phyloP scores from a whole-genome alignment of 768 basidiomycete species.

The Leucosporidium yakuticum region DNA sequence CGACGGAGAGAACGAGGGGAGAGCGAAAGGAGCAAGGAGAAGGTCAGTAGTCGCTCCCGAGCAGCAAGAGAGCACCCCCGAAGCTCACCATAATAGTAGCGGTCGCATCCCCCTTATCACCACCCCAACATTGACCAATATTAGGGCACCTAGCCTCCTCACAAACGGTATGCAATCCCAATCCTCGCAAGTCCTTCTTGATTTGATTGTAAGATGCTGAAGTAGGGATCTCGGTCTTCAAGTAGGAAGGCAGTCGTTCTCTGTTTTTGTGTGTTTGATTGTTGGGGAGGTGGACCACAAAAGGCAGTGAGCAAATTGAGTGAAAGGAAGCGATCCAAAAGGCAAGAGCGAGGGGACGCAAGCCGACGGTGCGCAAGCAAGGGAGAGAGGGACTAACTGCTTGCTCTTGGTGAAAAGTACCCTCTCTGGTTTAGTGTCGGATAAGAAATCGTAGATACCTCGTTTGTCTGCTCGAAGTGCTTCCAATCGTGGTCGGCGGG shows the following conservation, averaged over 20 bases:
- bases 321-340: too few relatives aligned
- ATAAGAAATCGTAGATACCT: conserved; percentile 27
- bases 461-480: conserved; percentile 12
- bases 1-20: neutral
- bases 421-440: neutral
- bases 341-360: too few relatives aligned
- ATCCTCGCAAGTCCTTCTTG: conserved; percentile 87
- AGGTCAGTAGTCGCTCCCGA: neutral
- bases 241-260: conserved; percentile 34
- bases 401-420: conserved; percentile 29
- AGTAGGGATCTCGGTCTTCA: conserved; percentile 52
- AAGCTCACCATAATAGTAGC: conserved; percentile 90
- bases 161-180: conserved; percentile 90
- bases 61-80: neutral
- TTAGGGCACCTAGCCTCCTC: conserved; percentile 99
- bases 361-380: neutral
- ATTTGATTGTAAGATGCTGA: conserved; percentile 83
- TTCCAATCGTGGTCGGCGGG: conserved; percentile 26
- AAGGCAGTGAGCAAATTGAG: neutral
- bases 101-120: conserved; percentile 64
- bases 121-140: conserved; percentile 99
- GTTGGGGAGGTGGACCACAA: neutral
- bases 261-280: conserved; percentile 4
- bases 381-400: conserved; percentile 7
- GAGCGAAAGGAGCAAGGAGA: conserved; percentile 1